A percentile compares a stretch with the other conserved stretches of the same genome.
phyloP scores from a whole-genome alignment of 495 filamentous ascomycete species.

The Aspergillus avenaceus region DNA sequence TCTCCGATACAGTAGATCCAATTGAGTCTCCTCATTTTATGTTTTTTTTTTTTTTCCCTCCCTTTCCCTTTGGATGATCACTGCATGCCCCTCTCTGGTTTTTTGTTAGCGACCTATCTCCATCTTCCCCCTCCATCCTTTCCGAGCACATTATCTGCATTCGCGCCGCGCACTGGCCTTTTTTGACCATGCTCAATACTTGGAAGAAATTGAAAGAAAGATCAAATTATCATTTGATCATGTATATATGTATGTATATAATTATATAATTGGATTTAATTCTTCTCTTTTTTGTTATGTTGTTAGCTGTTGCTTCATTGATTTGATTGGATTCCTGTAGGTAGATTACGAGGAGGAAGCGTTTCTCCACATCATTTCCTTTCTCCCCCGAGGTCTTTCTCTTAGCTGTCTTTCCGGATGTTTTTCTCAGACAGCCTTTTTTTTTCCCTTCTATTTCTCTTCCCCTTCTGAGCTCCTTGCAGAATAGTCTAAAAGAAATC shows the following conservation, averaged over 20 bases:
- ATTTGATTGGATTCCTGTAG: no score
- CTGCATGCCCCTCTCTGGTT: background rate
- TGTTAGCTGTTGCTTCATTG: background rate
- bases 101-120: background rate
- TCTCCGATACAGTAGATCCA: no score
- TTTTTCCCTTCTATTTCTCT: background rate
- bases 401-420: background rate
- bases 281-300: background rate
- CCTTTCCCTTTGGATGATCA: background rate
- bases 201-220: background rate
- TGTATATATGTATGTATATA: background rate
- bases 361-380: background rate
- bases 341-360: background rate
- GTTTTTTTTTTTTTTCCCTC: background rate
- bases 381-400: background rate
- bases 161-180: background rate
- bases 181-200: background rate
- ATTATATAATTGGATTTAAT: background rate
- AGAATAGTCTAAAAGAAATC: background rate
- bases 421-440: background rate
- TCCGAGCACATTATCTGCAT: background rate
- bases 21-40: background rate
- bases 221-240: background rate
- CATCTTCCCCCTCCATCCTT: slow-evolving; percentile 1
- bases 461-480: background rate